Evolutionary conservation across 768 basidiomycete genomes (phyloP).

Genomic region (Hypholoma sublateritium): DNA sequence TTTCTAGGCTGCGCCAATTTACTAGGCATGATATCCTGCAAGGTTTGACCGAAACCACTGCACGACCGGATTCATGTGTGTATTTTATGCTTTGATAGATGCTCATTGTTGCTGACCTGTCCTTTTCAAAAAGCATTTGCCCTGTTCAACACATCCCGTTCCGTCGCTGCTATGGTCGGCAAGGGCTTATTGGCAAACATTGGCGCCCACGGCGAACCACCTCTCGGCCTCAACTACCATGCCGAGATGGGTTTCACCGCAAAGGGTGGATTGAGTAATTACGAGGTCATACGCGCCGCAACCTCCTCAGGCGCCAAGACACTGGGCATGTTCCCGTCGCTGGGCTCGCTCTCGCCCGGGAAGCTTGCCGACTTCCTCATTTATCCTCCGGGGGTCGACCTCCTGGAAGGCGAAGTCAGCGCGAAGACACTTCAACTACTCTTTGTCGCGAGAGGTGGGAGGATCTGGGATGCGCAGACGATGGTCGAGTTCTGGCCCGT

Average conservation of each 20-base stretch:
- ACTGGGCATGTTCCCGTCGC: conserved; percentile 57
- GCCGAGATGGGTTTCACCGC: conserved; percentile 69
- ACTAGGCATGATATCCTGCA: conserved; percentile 66
- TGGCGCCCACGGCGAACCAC: conserved; percentile 75
- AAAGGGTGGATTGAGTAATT: conserved; percentile 66
- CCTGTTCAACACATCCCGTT: conserved; percentile 67
- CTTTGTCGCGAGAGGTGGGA: conserved; percentile 65
- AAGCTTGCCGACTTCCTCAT: conserved; percentile 74
- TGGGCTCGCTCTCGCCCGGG: conserved; percentile 62
- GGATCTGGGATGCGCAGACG: conserved; percentile 64
- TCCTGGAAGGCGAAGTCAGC: conserved; percentile 52
- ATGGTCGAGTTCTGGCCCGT: conserved; percentile 77
- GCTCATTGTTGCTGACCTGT: not conserved
- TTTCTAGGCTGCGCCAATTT: conserved; percentile 52
- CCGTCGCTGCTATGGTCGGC: conserved; percentile 67
- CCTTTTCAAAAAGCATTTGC: conserved; percentile 49
- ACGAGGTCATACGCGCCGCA: conserved; percentile 72
- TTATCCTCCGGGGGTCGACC: conserved; percentile 59
- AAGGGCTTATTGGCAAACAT: conserved; percentile 63
- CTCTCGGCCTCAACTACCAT: conserved; percentile 75
- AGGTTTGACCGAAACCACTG: conserved; percentile 55
- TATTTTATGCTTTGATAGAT: conserved; percentile 1
- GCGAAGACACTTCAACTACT: conserved; percentile 47
- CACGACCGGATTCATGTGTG: conserved; percentile 60
- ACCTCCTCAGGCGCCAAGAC: conserved; percentile 66